Evolutionary conservation across 2,329 filamentous ascomycete genomes (phyloP), one percentile per base, ranked within the genome.

Genomic region (Ceratocystis destructans): DNA sequence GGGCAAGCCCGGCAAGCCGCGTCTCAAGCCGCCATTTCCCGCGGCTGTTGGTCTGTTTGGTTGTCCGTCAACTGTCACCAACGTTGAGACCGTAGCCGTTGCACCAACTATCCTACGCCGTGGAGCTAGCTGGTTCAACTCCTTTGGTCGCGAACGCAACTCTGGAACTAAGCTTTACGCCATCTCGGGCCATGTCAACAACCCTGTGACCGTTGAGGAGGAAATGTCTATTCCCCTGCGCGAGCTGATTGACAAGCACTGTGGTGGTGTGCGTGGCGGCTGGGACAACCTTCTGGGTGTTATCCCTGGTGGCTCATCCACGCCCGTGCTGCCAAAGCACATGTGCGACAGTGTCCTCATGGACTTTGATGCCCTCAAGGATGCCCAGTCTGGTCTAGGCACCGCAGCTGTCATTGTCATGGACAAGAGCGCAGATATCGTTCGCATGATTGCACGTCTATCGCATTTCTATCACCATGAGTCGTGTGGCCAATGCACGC

Each of bases 381-480:
- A 99, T 78, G 92, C 87, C 71, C 94, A 97, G 79, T 95, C 91
- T 69, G 94, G 94, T 83, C 87, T 99, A 15, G 94, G 94, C 71
- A 99, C 94, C 5, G 94, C 94, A 3, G 94, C 94, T 67, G 93
- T 99, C 71, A 96, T 99, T 73, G 94, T 99, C 76, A 96, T 99
- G 89, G 94, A 99, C 79, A 95, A 97, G 83, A 93, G 88, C 73
- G 89, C 94, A 70, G 94, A 99, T 76, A 89, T 99, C 64, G 91
- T 99, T 71, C 88, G 93, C 70, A 90, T 90, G 74, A 97, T 99
- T 75, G 87, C 89, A 70, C 87, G 94, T 72, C 85, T 99, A 72
- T 90, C 89, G 73, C 90, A 93, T 76, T 99, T 99, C 82, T 99
- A 99, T 82, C 89, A 92, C 78, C 94, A 99, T 80, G 94, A 99